Evolutionary conservation across 345 rosid genomes (phyloP), one percentile per base, ranked within the genome.

Genomic region (Gossypium longicalyx): DNA sequence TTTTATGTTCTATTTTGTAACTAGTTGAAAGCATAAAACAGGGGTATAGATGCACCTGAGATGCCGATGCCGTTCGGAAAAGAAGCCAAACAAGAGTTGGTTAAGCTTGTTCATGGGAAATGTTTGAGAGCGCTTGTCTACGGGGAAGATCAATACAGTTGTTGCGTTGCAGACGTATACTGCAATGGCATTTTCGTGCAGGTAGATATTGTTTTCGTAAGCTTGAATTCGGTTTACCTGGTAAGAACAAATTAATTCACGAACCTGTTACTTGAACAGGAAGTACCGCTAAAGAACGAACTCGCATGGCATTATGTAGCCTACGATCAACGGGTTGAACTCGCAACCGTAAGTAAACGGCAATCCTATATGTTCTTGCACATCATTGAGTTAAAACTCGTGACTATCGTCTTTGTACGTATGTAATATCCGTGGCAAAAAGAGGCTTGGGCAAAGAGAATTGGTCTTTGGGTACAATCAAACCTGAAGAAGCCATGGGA

Each of bases 1-100:
- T 70, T 27, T 1, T 2, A 43, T 49, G 44, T 43, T 60, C 4
- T 17, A 60, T 64, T 64, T 49, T 51, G 44, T 76, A 27, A 57
- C n/a, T 43, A 72, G 53, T 22, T 53, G 67, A 80, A 76, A 49
- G 19, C 41, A 9, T 56, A 19, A 69, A 74, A 66, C 81, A 94
- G 97, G 76, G 98, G 98, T 70, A 91, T 92, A 62, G 98, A 94
- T 85, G 87, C 98, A 72, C 98, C 97, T 2, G 91, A 91, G 80
- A 83, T 88, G 69, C 47, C 73, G 70, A 92, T 92, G 98, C 90
- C 90, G 0, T 90, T 78, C 43, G 97, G 98, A 53, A 76, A 87
- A 56, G 95, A 94, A 76, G 89, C 98, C 1, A 85, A 88, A 34
- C 86, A 89, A 29, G 97, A 86, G 78, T 78, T 92, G 61, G 58